Percentiles rank a stretch among this genome's conserved stretches.
Conservation (phyloP, 495 filamentous ascomycete genomes). For the Trichoderma orchidacearum region DNA sequence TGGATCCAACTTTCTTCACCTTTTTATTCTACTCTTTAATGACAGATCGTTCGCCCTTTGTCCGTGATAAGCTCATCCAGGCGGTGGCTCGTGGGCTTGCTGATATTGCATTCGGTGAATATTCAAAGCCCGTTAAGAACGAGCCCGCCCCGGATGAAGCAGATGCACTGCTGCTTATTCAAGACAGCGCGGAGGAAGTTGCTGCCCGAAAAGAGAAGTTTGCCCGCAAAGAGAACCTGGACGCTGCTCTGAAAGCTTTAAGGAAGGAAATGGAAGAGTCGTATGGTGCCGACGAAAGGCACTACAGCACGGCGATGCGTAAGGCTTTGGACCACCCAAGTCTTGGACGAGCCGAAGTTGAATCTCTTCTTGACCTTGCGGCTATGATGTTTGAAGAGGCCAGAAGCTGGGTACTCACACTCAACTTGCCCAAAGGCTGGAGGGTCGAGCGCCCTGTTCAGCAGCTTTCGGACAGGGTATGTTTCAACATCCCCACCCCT, state of each 20-base stretch:
- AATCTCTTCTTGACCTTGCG: constrained; percentile 67
- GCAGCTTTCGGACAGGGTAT: constrained; percentile 28
- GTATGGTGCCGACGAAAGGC: not conserved
- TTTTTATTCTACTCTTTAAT: constrained; percentile 61
- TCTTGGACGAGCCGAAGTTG: constrained; percentile 58
- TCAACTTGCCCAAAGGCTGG: constrained; percentile 65
- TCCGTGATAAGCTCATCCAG: constrained; percentile 55
- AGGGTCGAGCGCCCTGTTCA: constrained; percentile 34
- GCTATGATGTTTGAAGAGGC: constrained; percentile 55
- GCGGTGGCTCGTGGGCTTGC: constrained; percentile 62
- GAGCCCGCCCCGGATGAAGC: constrained; percentile 15
- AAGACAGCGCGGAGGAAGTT: constrained; percentile 48
- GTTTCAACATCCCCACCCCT: constrained; percentile 16
- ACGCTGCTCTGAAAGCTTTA: constrained; percentile 60
- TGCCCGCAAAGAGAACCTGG: constrained; percentile 60
- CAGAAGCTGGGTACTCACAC: constrained; percentile 42
- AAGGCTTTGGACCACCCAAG: constrained; percentile 63
- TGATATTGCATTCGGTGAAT: constrained; percentile 64
- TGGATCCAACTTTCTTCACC: constrained; percentile 44
- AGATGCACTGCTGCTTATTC: constrained; percentile 59
- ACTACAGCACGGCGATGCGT: constrained; percentile 43
- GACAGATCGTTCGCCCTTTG: constrained; percentile 67
- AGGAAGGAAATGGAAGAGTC: constrained; percentile 49
- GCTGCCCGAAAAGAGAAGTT: constrained; percentile 55
- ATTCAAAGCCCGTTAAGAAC: constrained; percentile 10